These are phyloP conservation scores for Phragmites australis DNA, from an alignment of 176 grass and related monocot species.

Conservation along the genomic window DNA sequence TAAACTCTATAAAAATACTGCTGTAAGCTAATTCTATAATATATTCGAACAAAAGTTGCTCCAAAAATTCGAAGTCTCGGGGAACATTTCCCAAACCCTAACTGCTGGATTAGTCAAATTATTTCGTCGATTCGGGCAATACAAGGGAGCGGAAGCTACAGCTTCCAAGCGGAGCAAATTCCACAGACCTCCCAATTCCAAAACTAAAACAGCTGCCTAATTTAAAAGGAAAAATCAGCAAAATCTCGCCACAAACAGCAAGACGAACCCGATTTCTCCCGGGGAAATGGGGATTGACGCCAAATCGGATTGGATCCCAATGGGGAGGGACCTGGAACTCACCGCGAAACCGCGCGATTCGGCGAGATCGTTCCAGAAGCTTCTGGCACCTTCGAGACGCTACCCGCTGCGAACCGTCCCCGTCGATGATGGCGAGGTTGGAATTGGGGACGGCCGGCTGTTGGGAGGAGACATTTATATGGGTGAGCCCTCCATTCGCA, in stretches of 20 bases:
- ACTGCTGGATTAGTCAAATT: neutral
- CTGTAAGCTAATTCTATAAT: neutral
- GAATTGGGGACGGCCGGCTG: conserved; percentile 23
- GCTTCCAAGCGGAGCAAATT: neutral
- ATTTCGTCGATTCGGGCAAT: neutral
- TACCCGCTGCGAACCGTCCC: conserved; percentile 1
- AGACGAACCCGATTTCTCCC: neutral
- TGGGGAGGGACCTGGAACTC: neutral
- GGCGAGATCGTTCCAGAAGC: neutral
- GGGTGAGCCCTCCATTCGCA: conserved; percentile 1
- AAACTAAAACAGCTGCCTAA: neutral
- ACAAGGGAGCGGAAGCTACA: neutral
- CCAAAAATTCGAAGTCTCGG: neutral
- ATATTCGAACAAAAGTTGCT: neutral
- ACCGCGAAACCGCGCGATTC: neutral
- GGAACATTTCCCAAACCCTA: conserved; percentile 26
- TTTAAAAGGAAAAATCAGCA: neutral
- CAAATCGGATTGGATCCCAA: conserved; percentile 30
- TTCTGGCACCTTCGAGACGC: conserved; percentile 22
- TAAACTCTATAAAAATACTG: neutral
- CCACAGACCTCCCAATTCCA: neutral
- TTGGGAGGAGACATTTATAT: conserved; percentile 42
- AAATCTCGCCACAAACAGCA: neutral
- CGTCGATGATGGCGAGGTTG: neutral
- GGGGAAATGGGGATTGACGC: neutral